Conservation (phyloP, 208 protist genomes). For the Novymonas esmeraldas region DNA sequence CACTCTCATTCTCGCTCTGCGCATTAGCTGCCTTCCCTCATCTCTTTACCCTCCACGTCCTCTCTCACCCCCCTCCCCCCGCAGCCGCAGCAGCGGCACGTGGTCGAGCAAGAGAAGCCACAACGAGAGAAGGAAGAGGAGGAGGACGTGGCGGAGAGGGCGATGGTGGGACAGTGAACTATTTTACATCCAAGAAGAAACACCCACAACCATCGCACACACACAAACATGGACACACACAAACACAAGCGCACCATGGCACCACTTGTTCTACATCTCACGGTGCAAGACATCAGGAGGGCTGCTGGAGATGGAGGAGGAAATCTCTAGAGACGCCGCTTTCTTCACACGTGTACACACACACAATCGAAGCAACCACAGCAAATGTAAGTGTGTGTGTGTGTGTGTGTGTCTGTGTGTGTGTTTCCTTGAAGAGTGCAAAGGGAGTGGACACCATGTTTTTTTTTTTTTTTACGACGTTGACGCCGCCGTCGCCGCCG, state of each 20-base stretch:
- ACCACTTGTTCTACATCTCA: constrained; percentile 7
- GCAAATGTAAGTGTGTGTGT: background rate
- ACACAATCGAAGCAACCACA: background rate
- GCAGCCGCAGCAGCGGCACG: too few species aligned
- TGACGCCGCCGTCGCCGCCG: background rate
- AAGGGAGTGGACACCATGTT: too few species aligned
- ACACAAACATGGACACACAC: background rate
- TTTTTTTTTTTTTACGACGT: too few species aligned
- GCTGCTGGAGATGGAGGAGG: background rate
- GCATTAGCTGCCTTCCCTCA: too few species aligned
- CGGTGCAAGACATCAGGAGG: background rate
- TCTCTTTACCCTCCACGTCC: too few species aligned
- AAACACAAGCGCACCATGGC: background rate
- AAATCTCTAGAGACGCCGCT: too few species aligned
- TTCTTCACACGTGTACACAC: too few species aligned
- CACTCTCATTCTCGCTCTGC: too few species aligned
- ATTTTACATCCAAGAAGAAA: too few species aligned
- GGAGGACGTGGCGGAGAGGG: background rate
- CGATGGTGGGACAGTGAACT: background rate
- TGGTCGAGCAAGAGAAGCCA: too few species aligned
- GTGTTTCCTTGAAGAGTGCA: background rate
- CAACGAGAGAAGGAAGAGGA: background rate
- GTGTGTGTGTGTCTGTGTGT: background rate
- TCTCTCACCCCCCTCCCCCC: too few species aligned
- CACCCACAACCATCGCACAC: background rate